phyloP scores from a whole-genome alignment of 83 land plant species.

The Picea abies region DNA sequence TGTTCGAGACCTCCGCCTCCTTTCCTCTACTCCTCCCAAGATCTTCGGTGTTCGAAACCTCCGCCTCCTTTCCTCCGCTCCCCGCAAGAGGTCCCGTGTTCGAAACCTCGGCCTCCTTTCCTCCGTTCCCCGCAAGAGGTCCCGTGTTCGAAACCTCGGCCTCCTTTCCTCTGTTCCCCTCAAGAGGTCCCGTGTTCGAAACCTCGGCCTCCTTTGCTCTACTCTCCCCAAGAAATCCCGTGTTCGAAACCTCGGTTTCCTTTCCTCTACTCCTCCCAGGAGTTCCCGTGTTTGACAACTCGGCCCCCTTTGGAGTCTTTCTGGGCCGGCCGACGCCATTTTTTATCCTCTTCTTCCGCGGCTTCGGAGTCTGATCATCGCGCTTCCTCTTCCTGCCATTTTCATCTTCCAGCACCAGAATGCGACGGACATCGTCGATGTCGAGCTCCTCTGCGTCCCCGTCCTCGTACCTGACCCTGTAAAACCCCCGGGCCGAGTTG shows the following conservation, averaged over 20 bases:
- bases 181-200: constrained; percentile 16
- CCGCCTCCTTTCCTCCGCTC: too few species aligned
- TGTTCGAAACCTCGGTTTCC: background rate
- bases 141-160: background rate
- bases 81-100: too few species aligned
- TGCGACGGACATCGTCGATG: constrained; percentile 26
- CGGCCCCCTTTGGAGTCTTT: background rate
- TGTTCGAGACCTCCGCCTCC: too few species aligned
- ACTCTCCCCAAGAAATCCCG: constrained; percentile 44
- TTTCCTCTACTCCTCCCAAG: too few species aligned
- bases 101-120: too few species aligned
- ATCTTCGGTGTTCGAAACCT: too few species aligned
- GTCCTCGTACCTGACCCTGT: constrained; percentile 56
- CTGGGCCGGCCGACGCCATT: constrained; percentile 19
- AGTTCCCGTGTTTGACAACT: background rate
- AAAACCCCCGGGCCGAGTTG: constrained; percentile 41
- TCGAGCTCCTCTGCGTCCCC: constrained; percentile 68
- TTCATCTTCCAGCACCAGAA: constrained; percentile 18
- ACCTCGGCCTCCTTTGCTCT: background rate
- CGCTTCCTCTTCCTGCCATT: constrained; percentile 1
- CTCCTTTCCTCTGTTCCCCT: constrained; percentile 30
- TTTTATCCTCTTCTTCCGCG: background rate
- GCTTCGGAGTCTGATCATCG: background rate
- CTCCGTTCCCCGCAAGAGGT: background rate
- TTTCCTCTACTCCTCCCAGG: background rate